Conservation (phyloP, 1,284 basidiomycete species). For the Microbotryum violaceum region DNA sequence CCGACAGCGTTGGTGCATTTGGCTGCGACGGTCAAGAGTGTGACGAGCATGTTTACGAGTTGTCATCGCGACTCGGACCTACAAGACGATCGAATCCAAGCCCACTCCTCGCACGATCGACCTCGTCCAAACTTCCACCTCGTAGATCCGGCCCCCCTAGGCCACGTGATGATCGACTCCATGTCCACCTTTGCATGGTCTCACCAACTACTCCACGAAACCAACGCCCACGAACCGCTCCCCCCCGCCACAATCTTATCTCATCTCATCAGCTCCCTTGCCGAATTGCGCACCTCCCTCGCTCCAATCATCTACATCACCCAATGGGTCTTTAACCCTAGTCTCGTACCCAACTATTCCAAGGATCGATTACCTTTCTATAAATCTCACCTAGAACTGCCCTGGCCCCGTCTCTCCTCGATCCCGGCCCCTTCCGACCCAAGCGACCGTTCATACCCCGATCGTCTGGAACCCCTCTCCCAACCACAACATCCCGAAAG, state of each 20-base stretch:
- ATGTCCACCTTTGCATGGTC: slow-evolving; percentile 67
- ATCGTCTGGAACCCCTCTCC: slow-evolving; percentile 2
- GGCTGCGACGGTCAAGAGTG: slow-evolving; percentile 54
- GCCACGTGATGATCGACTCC: slow-evolving; percentile 53
- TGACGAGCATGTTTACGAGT: slow-evolving; percentile 47
- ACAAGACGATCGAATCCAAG: slow-evolving; percentile 40
- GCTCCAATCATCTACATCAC: slow-evolving; percentile 53
- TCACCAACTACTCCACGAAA: slow-evolving; percentile 51
- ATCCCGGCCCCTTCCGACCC: slow-evolving; percentile 44
- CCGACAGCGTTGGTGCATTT: slow-evolving; percentile 60
- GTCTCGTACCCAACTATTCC: slow-evolving; percentile 26
- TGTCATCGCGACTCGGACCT: slow-evolving; percentile 47
- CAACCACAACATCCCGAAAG: slow-evolving; percentile 1
- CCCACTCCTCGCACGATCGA: slow-evolving; percentile 51
- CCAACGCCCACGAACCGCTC: slow-evolving; percentile 42
- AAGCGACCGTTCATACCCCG: slow-evolving; percentile 17
- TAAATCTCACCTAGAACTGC: slow-evolving; percentile 47
- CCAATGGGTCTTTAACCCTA: slow-evolving; percentile 55
- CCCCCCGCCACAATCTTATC: slow-evolving; percentile 46
- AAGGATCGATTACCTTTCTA: slow-evolving; percentile 25
- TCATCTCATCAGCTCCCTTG: slow-evolving; percentile 45
- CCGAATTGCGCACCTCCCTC: slow-evolving; percentile 50
- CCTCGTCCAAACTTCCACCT: background rate
- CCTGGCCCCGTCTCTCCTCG: slow-evolving; percentile 45
- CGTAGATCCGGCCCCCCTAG: background rate